Evolutionary conservation across 352 stramenopile genomes (phyloP), one percentile per base, ranked within the genome.

Genomic region (Pythium utonaiense): DNA sequence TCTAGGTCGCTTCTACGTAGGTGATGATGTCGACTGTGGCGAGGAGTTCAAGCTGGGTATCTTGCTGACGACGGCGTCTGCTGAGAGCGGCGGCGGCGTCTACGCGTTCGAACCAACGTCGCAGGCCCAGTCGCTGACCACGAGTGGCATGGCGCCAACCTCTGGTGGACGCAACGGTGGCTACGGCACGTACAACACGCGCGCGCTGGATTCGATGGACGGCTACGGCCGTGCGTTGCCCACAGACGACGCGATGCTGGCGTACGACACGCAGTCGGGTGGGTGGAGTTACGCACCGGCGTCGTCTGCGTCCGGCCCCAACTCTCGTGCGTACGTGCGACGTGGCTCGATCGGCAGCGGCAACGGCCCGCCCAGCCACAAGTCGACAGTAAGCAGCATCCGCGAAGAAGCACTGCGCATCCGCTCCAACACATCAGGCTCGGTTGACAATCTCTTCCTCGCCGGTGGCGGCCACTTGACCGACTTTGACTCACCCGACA

Each of bases 21-120:
- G 83, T 21, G 80, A 88, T 40, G 80, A 90, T 21, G 44, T 74
- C 10, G 75, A 86, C 25, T 73, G 78, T 58, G 75, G 77, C n/a
- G 78, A 89, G 34, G 80, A 89, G 50, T 91, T 88, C 47, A 89
- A 91, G 49, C 77, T 89, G 40, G 82, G 82, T 4, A 57, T 91
- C n/a, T 75, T 89, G 19, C 55, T 91, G 3, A 86, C 79, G 19
- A 86, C 78, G 4, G 74, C 73, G 13, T 27, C n/a, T 3, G 38
- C 12, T 24, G 45, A 62, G 13, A 53, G 22, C 28, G 30, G 30
- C 19, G 27, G 24, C 17, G 36, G 27, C 42, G 19, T 19, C 12
- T 50, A 50, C 30, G 42, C 36, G 13, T 44, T 44, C 36, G 36
- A 44, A 8, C 36, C 36, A n/a, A 44, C 36, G 36, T 44, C 36